A percentile compares a stretch with the other conserved stretches of the same genome.
Conservation (phyloP, 345 rosid genomes). For the Psidium guajava region DNA sequence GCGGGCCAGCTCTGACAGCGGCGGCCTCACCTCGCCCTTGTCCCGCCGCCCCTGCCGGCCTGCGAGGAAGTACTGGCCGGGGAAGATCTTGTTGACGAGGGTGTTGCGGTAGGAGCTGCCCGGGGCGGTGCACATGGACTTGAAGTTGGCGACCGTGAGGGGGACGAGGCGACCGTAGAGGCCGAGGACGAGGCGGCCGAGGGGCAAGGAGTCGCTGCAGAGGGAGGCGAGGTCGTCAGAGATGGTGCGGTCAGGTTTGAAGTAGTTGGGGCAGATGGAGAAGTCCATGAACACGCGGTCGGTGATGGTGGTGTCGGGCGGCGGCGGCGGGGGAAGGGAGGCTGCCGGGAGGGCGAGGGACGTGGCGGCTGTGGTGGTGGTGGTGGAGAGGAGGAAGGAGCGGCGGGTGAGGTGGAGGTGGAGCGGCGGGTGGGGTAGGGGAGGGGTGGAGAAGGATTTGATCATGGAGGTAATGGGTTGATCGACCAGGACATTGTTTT, state of each 20-base stretch:
- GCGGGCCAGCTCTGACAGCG: slow-evolving; percentile 22
- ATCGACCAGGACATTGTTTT: neutral
- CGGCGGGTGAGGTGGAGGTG: slow-evolving; percentile 2
- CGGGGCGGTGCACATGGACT: slow-evolving; percentile 51
- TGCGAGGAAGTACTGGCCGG: slow-evolving; percentile 69
- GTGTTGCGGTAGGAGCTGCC: slow-evolving; percentile 55
- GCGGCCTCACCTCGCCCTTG: slow-evolving; percentile 40
- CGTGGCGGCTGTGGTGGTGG: slow-evolving; percentile 26
- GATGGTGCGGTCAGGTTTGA: slow-evolving; percentile 47
- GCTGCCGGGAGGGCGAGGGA: slow-evolving; percentile 26
- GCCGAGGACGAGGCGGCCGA: slow-evolving; percentile 78
- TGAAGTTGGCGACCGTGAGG: slow-evolving; percentile 73
- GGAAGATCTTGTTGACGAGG: slow-evolving; percentile 65
- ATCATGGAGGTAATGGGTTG: neutral
- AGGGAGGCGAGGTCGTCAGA: slow-evolving; percentile 28
- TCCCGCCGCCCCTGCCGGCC: slow-evolving; percentile 68
- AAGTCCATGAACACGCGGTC: slow-evolving; percentile 87
- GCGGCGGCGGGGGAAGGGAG: slow-evolving; percentile 9
- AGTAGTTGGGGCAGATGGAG: slow-evolving; percentile 67
- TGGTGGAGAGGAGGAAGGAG: slow-evolving; percentile 1
- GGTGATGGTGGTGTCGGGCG: slow-evolving; percentile 63
- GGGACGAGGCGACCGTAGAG: slow-evolving; percentile 73
- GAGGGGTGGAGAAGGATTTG: neutral
- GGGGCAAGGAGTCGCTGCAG: slow-evolving; percentile 42
- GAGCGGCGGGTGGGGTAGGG: slow-evolving; percentile 8